These are phyloP conservation scores for Raddia distichophylla DNA, from an alignment of 176 grass and related monocot genomes.

Conservation along the genomic window DNA sequence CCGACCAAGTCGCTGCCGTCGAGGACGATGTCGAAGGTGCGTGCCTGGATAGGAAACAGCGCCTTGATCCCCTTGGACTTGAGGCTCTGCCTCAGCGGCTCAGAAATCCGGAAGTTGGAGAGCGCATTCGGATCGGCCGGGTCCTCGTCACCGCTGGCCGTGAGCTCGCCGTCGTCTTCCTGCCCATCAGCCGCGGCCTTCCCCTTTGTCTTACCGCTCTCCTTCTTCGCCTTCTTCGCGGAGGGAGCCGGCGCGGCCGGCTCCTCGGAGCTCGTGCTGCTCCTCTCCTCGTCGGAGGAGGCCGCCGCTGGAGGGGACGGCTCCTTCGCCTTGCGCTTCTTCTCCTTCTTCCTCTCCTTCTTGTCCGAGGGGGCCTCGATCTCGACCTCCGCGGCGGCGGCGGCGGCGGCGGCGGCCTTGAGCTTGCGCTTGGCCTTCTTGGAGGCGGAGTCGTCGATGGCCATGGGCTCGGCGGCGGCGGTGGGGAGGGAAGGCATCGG, in stretches of 20 bases:
- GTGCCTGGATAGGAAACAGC: conserved; percentile 93
- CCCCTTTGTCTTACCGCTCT: conserved; percentile 30
- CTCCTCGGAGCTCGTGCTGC: conserved; percentile 63
- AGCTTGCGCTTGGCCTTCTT: conserved; percentile 74
- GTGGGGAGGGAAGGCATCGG: conserved; percentile 66
- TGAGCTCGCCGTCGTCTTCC: conserved; percentile 63
- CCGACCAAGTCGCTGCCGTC: conserved; percentile 86
- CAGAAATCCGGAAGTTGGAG: conserved; percentile 83
- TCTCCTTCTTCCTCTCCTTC: conserved; percentile 66
- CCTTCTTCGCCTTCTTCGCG: conserved; percentile 62
- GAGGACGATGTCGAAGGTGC: conserved; percentile 85
- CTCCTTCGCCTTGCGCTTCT: conserved; percentile 66
- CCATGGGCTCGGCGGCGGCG: conserved; percentile 51
- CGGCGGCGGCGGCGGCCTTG: conserved; percentile 37
- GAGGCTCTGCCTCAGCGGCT: conserved; percentile 61
- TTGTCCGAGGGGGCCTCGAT: neutral
- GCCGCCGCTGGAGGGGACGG: conserved; percentile 8
- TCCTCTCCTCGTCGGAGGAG: conserved; percentile 48
- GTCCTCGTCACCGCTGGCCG: conserved; percentile 61
- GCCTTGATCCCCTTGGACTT: conserved; percentile 82
- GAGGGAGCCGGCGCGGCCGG: neutral
- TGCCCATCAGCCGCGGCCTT: conserved; percentile 28
- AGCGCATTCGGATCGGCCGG: conserved; percentile 69
- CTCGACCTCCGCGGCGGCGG: conserved; percentile 25
- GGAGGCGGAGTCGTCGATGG: conserved; percentile 58